phyloP scores from a whole-genome alignment of 2,329 filamentous ascomycete genomes.

The Talaromyces rugulosus region DNA sequence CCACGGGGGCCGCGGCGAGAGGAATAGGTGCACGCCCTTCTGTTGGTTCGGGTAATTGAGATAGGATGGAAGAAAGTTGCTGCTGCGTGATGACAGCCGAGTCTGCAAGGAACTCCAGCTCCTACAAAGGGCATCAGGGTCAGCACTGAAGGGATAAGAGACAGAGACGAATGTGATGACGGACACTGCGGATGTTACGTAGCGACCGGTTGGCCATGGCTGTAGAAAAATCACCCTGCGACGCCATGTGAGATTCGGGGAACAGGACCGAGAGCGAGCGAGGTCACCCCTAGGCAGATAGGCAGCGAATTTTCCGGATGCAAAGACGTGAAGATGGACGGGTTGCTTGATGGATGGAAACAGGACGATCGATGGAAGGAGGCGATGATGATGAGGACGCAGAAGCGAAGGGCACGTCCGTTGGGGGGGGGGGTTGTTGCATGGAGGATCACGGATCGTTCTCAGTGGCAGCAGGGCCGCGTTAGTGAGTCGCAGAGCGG shows the following conservation, averaged over 20 bases:
- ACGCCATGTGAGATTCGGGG: slow-evolving; percentile 26
- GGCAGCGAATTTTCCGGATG: neutral
- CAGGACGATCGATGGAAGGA: neutral
- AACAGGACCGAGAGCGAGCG: neutral
- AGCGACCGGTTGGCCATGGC: slow-evolving; percentile 78
- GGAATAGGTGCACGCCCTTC: slow-evolving; percentile 30
- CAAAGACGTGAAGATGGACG: neutral
- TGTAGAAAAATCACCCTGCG: slow-evolving; percentile 33
- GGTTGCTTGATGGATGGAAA: neutral
- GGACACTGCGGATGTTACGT: slow-evolving; percentile 78
- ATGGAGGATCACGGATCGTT: neutral
- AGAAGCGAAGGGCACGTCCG: neutral
- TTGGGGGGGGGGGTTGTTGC: neutral
- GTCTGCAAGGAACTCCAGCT: slow-evolving; percentile 85
- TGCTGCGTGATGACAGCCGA: slow-evolving; percentile 71
- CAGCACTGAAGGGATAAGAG: neutral
- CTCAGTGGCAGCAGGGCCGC: neutral
- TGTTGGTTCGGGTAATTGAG: slow-evolving; percentile 62
- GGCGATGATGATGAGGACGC: neutral
- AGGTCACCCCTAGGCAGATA: neutral
- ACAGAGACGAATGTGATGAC: slow-evolving; percentile 23
- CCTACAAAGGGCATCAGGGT: slow-evolving; percentile 48
- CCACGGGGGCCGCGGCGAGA: slow-evolving; percentile 17
- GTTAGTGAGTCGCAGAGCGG: neutral
- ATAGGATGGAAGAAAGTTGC: slow-evolving; percentile 70